Base-by-base conservation (phyloP, 768 basidiomycete species). In the Lactifluus hygrophoroides region DNA sequence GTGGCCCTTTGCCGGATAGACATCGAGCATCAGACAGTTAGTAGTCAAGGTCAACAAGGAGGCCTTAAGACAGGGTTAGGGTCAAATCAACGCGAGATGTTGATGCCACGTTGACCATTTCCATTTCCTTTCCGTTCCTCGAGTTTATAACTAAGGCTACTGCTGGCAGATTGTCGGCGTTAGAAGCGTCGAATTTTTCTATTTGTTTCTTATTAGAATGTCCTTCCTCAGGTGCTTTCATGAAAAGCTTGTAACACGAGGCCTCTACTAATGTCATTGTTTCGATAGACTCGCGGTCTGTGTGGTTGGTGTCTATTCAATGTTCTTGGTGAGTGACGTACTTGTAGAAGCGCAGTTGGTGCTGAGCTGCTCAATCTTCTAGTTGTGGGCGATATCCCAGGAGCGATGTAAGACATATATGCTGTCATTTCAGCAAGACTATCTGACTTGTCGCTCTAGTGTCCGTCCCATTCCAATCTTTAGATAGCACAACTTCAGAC, bases 351-450 rank as follows among this genome's bases (percentile, higher is more conserved):
- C 7, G 5, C 7, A 4, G 40, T 38, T 19, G 30, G 23, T n/a
- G 23, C 50, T 54, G 27, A 55, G 30, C 23, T 9, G 44, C 27
- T 25, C 27, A 49, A 51, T n/a, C 21, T n/a, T 34, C 9, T 63
- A 92, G 90, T 70, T 92, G 50, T 91, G 92, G 92, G 93, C 90
- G 11, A 82, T 94, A 44, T 90, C 92, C 9, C 96, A 99, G 75
- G 96, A 98, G 75, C 79, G 94, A 72, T 70, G 94, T 96, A 71
- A 66, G 82, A 11, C 21, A 32, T 54, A 30, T 23, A 43, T 46
- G 21, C 28, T 14, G 34, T n/a, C 51, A 19, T 37, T 56, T 30
- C 38, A 17, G 17, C 42, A 23, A 21, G 2, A 4, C 37, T 6
- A 16, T 51, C 55, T 60, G 43, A 59, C 50, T 34, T 32, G 35